Percentiles rank a stretch among this genome's conserved stretches.
phyloP scores from a whole-genome alignment of 306 rosid genomes.

The Trifolium dubium region DNA sequence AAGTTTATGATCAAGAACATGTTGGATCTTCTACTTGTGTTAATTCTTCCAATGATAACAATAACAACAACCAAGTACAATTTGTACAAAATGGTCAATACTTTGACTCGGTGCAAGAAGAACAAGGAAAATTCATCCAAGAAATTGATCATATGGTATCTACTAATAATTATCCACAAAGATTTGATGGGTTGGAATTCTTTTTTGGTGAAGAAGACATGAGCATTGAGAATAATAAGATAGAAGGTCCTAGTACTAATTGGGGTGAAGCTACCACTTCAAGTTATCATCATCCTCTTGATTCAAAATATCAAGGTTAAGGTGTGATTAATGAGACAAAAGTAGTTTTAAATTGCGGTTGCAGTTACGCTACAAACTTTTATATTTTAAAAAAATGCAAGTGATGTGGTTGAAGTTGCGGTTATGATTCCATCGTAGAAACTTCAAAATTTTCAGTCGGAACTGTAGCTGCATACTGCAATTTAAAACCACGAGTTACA shows the following conservation, averaged over 20 bases:
- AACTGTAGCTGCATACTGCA: not conserved
- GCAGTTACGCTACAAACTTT: not conserved
- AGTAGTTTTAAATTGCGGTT: not conserved
- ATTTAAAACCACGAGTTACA: not conserved
- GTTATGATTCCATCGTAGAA: too few relatives aligned
- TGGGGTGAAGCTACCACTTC: constrained; percentile 31
- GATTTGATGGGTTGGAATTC: constrained; percentile 63
- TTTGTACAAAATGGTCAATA: constrained; percentile 42
- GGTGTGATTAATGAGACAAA: not conserved
- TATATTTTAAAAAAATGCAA: not conserved
- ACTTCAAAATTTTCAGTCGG: too few relatives aligned
- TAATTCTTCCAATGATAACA: constrained; percentile 17
- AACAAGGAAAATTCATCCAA: constrained; percentile 45
- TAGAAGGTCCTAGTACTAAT: constrained; percentile 36
- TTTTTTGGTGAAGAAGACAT: constrained; percentile 50
- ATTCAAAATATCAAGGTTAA: constrained; percentile 43
- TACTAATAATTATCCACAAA: constrained; percentile 42
- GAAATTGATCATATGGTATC: constrained; percentile 46
- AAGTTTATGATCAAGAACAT: constrained; percentile 35
- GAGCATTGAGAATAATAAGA: constrained; percentile 27
- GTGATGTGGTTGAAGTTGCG: not conserved
- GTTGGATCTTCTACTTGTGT: constrained; percentile 45
- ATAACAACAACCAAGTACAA: constrained; percentile 16
- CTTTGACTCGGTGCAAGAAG: constrained; percentile 53
- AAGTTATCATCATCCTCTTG: constrained; percentile 46